Conservation (phyloP, 164 flowering plant species). For the Berberis vulgaris region DNA sequence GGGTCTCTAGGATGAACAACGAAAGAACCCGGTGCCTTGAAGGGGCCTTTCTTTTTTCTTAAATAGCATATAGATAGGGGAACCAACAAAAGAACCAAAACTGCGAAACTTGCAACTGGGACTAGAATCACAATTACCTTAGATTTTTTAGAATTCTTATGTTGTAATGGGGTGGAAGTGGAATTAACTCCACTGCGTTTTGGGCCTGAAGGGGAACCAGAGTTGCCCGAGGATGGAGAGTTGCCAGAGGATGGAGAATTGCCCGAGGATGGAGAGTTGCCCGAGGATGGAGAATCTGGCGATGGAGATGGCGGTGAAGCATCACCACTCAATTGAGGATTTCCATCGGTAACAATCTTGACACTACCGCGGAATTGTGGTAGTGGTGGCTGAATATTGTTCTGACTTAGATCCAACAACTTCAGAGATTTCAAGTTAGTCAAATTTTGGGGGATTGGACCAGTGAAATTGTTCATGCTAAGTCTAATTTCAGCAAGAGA, state of each 20-base stretch:
- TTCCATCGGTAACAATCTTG: conserved; percentile 35
- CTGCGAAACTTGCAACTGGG: conserved; percentile 16
- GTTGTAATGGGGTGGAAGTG: conserved; percentile 1
- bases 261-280: too few relatives aligned
- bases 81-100: conserved; percentile 18
- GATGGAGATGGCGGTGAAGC: conserved; percentile 13
- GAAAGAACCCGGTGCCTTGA: conserved; percentile 24
- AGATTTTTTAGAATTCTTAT: conserved; percentile 6
- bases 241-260: neutral
- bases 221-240: conserved; percentile 16
- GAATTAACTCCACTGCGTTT: too few relatives aligned
- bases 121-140: conserved; percentile 24
- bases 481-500: conserved; percentile 44
- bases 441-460: conserved; percentile 36
- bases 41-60: conserved; percentile 26
- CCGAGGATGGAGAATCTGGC: neutral
- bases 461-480: conserved; percentile 37
- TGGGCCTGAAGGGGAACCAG: conserved; percentile 12
- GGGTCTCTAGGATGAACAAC: conserved; percentile 59
- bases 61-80: conserved; percentile 22
- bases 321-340: conserved; percentile 26
- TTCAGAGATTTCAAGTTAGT: conserved; percentile 42
- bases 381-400: conserved; percentile 58
- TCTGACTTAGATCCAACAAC: conserved; percentile 46
- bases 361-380: conserved; percentile 43